Percentiles rank a stretch among this genome's conserved stretches.
phyloP scores from a whole-genome alignment of 768 basidiomycete genomes.

The Amanita thiersii region DNA sequence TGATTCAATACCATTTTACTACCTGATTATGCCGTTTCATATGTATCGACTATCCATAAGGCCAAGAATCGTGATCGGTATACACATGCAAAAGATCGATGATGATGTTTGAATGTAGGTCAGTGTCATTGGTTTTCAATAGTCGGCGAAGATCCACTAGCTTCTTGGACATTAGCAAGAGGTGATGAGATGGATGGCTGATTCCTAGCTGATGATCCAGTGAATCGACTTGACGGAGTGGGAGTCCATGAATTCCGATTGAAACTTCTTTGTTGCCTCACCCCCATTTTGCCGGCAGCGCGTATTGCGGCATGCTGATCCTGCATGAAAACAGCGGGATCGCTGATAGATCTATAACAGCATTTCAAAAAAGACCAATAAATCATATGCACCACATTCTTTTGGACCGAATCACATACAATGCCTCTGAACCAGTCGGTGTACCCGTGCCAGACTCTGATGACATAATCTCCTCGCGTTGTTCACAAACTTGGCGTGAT shows the following conservation, averaged over 20 bases:
- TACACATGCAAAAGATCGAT: no score
- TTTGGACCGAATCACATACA: no score
- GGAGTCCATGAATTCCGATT: constrained; percentile 46
- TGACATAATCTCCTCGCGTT: constrained; percentile 5
- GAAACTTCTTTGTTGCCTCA: constrained; percentile 35
- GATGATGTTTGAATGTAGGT: no score
- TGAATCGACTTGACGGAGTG: constrained; percentile 4
- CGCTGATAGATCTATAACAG: constrained; percentile 15
- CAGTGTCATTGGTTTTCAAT: not conserved
- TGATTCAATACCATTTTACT: not conserved
- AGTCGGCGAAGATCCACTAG: constrained; percentile 1
- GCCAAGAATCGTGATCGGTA: no score
- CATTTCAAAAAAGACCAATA: constrained; percentile 7
- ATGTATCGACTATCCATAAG: no score
- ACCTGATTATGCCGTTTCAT: not conserved
- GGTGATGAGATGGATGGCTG: constrained; percentile 3
- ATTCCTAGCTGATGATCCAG: constrained; percentile 5
- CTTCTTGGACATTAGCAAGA: constrained; percentile 4
- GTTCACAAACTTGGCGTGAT: constrained; percentile 2
- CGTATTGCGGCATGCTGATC: constrained; percentile 37
- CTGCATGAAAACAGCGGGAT: constrained; percentile 11
- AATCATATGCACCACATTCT: constrained; percentile 12
- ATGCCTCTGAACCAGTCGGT: constrained; percentile 13
- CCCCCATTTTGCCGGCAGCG: constrained; percentile 43
- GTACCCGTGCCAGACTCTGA: constrained; percentile 10